Evolutionary conservation across 192 early-diverging fungal species (phyloP).

Genomic region (Mortierella claussenii): DNA sequence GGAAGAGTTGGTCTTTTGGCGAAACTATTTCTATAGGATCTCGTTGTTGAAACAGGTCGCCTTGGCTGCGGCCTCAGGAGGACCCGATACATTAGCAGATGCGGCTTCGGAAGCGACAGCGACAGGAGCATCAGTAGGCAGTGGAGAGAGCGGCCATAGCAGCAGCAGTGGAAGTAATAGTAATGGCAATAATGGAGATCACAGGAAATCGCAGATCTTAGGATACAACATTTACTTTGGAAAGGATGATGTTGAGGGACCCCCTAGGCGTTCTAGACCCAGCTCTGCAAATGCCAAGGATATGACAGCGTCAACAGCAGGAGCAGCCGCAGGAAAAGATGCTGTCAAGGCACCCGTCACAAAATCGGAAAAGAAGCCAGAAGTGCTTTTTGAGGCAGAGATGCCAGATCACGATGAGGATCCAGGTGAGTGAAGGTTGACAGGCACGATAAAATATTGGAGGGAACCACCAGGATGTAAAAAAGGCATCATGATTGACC

Average conservation of each 20-base stretch:
- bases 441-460: too few species aligned
- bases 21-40: conserved; percentile 77
- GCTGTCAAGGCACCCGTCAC: neutral
- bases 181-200: neutral
- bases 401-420: conserved; percentile 52
- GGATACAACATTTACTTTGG: conserved; percentile 54
- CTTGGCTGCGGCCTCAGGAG: conserved; percentile 40
- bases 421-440: conserved; percentile 29
- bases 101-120: neutral
- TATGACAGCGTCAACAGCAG: neutral
- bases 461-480: too few species aligned
- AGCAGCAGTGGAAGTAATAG: conserved; percentile 4
- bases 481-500: neutral
- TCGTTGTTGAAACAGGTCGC: conserved; percentile 63
- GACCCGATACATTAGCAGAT: conserved; percentile 15
- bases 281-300: neutral
- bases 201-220: conserved; percentile 13
- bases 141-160: neutral
- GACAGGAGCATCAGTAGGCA: neutral
- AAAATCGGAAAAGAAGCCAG: conserved; percentile 20
- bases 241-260: conserved; percentile 32
- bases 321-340: conserved; percentile 1
- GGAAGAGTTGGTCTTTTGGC: conserved; percentile 72
- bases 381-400: conserved; percentile 51
- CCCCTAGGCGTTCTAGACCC: conserved; percentile 24